phyloP scores from a whole-genome alignment of 2,329 filamentous ascomycete genomes.

The Hypoxylon sp. region DNA sequence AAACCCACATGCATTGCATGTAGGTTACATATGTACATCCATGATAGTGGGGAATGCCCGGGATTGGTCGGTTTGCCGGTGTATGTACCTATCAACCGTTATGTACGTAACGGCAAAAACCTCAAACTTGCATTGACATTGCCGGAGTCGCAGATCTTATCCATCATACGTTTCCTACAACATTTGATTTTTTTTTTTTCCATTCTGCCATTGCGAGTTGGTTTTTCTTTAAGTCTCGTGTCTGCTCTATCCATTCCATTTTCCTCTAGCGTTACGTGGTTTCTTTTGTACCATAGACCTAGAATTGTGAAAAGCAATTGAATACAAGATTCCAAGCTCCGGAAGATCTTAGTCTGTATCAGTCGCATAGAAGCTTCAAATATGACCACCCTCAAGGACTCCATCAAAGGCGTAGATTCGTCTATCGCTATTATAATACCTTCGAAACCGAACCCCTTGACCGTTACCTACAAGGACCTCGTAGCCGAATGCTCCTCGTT shows the following conservation, averaged over 20 bases:
- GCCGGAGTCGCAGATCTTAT: constrained; percentile 35
- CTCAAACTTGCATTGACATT: constrained; percentile 38
- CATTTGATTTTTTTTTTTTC: constrained; percentile 22
- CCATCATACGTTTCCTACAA: constrained; percentile 34
- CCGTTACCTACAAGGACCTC: constrained; percentile 79
- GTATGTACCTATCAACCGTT: constrained; percentile 6
- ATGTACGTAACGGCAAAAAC: constrained; percentile 30
- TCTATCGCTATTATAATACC: constrained; percentile 80
- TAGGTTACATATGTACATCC: no score
- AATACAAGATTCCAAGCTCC: constrained; percentile 9
- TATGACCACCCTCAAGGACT: constrained; percentile 64
- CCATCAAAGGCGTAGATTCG: constrained; percentile 63
- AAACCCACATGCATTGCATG: neutral
- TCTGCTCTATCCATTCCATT: neutral
- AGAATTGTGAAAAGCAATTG: constrained; percentile 19
- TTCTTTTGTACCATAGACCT: constrained; percentile 30
- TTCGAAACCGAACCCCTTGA: constrained; percentile 71
- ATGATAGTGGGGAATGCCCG: constrained; percentile 1
- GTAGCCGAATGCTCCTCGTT: constrained; percentile 76
- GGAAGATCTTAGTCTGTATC: constrained; percentile 12
- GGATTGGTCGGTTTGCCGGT: constrained; percentile 8
- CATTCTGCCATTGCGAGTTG: constrained; percentile 15
- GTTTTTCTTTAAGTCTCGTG: constrained; percentile 6
- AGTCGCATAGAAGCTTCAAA: constrained; percentile 15
- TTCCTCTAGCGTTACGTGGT: constrained; percentile 12